Conservation (phyloP, 495 filamentous ascomycete genomes). For the Pyrenula massariospora region DNA sequence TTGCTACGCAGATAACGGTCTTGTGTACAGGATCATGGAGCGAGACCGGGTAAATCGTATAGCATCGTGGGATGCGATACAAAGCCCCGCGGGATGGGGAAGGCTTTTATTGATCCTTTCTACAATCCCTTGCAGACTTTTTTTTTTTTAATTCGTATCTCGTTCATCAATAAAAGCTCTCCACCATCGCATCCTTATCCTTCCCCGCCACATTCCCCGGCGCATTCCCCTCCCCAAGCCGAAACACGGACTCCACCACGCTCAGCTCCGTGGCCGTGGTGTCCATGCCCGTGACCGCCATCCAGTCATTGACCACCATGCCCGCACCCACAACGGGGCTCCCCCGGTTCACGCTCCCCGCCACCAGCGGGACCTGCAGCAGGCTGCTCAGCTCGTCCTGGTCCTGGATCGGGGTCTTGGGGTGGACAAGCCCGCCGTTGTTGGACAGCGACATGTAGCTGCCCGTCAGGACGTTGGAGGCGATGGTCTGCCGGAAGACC, state of each 20-base stretch:
- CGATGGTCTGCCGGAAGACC: conserved; percentile 94
- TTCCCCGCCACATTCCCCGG: conserved; percentile 49
- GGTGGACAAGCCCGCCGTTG: conserved; percentile 93
- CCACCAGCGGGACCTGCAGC: conserved; percentile 90
- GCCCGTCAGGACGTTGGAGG: conserved; percentile 91
- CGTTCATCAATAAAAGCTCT: conserved; percentile 76
- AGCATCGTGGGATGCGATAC: too few relatives aligned
- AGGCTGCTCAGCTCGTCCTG: conserved; percentile 93
- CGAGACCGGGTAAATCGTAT: too few relatives aligned
- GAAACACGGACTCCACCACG: conserved; percentile 91
- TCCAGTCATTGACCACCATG: conserved; percentile 99
- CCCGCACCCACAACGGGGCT: conserved; percentile 90
- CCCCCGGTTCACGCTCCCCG: conserved; percentile 85
- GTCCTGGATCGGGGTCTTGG: conserved; percentile 91
- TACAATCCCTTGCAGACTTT: not conserved
- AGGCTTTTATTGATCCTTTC: not conserved
- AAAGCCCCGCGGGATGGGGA: too few relatives aligned
- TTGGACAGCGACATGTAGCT: conserved; percentile 94
- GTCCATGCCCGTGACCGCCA: conserved; percentile 92
- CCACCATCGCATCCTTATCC: conserved; percentile 95
- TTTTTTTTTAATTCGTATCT: too few relatives aligned
- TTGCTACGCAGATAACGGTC: too few relatives aligned
- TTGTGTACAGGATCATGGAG: too few relatives aligned
- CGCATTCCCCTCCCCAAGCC: conserved; percentile 62
- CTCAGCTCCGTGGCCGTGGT: conserved; percentile 95